A percentile compares a stretch with the other conserved stretches of the same genome.
Conservation (phyloP, 495 filamentous ascomycete genomes). For the Tuber melanosporum region DNA sequence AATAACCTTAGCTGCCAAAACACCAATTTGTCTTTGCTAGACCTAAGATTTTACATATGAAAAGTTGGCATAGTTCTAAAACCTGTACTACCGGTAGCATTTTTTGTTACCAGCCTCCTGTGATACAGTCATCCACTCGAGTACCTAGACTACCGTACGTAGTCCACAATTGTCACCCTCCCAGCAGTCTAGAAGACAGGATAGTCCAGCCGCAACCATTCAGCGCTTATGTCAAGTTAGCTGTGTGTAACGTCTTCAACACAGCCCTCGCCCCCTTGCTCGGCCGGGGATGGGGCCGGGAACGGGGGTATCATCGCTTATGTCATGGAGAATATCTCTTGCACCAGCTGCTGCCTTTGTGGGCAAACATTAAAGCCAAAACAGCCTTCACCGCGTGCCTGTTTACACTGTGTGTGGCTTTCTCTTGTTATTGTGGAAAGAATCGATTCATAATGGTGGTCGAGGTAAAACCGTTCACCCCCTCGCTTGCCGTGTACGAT, state of each 20-base stretch:
- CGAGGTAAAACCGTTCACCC: not conserved
- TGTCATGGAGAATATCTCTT: not conserved
- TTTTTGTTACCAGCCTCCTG: no score
- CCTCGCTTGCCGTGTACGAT: slow-evolving; percentile 1
- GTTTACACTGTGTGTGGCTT: not conserved
- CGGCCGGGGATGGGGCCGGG: not conserved
- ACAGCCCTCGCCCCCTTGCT: not conserved
- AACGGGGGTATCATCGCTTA: not conserved
- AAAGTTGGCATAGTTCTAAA: no score
- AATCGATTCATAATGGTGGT: not conserved
- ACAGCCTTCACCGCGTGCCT: not conserved
- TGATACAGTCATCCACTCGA: no score
- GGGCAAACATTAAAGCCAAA: not conserved
- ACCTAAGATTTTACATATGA: no score
- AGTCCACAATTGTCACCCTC: no score
- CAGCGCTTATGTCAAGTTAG: not conserved
- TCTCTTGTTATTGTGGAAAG: not conserved
- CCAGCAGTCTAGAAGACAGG: not conserved
- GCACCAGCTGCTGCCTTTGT: not conserved
- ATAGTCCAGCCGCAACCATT: not conserved
- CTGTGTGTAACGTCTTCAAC: not conserved
- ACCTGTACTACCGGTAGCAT: no score
- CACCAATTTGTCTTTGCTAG: no score
- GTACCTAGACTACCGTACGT: no score
- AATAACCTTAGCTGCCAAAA: no score